A percentile compares a stretch with the other conserved stretches of the same genome.
These are phyloP conservation scores for Cyphellophora europaea DNA, from an alignment of 2,329 filamentous ascomycete species.

Conservation along the genomic window DNA sequence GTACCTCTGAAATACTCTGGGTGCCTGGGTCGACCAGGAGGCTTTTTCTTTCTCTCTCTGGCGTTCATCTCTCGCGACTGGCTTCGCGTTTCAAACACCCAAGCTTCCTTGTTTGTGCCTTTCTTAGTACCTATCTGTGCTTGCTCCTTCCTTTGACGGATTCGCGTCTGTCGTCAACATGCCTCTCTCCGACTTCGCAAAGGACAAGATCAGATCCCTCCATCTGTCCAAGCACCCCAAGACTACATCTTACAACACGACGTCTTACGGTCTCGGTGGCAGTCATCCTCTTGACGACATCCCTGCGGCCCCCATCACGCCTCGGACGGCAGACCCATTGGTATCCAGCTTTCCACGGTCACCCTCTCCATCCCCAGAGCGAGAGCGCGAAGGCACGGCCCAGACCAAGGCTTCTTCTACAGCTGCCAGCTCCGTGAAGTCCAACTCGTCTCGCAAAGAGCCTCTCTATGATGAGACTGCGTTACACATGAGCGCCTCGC, in stretches of 20 bases:
- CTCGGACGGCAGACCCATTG: not conserved
- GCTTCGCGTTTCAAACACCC: no score
- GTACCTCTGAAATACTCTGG: no score
- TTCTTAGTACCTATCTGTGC: no score
- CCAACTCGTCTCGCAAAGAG: conserved; percentile 4
- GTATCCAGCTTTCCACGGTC: not conserved
- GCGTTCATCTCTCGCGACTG: not conserved
- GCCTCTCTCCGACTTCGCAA: not conserved
- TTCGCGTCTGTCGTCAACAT: no score
- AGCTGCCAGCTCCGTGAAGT: not conserved
- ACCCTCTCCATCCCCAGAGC: not conserved
- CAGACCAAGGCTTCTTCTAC: not conserved
- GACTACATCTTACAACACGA: not conserved
- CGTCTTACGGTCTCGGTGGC: not conserved
- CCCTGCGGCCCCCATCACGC: not conserved
- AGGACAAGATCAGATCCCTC: not conserved
- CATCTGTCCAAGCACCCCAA: not conserved
- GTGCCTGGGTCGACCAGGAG: no score
- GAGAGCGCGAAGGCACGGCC: not conserved
- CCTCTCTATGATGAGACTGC: conserved; percentile 10
- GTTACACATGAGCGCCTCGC: conserved; percentile 6
- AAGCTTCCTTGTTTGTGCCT: not conserved
- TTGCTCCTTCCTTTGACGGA: no score
- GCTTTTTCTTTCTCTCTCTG: not conserved
- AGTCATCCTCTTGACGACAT: not conserved